phyloP scores from a whole-genome alignment of 2,329 filamentous ascomycete genomes.

The Dactylonectria estremocensis region DNA sequence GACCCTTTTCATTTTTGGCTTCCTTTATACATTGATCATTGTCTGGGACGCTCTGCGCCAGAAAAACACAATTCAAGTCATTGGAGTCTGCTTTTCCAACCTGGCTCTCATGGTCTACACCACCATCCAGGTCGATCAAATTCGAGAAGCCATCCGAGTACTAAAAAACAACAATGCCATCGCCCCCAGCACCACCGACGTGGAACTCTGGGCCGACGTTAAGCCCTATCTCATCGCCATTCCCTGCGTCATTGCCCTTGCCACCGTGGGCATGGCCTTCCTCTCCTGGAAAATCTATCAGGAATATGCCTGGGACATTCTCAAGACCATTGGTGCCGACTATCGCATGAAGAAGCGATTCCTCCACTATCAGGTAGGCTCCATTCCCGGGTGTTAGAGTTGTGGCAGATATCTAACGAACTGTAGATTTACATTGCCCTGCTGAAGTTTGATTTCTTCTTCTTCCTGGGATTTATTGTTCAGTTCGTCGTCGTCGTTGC shows the following conservation, averaged over 20 bases:
- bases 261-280: conserved; percentile 80
- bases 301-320: conserved; percentile 99
- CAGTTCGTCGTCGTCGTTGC: conserved; percentile 96
- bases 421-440: conserved; percentile 94
- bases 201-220: conserved; percentile 77
- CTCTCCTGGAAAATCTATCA: conserved; percentile 97
- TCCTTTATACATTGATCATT: conserved; percentile 90
- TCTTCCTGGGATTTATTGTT: conserved; percentile 98
- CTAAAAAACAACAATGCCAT: conserved; percentile 66
- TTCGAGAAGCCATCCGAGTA: conserved; percentile 77
- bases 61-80: conserved; percentile 99
- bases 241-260: conserved; percentile 85
- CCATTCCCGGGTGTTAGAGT: background rate
- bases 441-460: conserved; percentile 99
- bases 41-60: conserved; percentile 94
- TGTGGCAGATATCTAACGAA: conserved; percentile 6
- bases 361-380: conserved; percentile 89
- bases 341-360: conserved; percentile 97
- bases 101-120: conserved; percentile 93
- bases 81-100: conserved; percentile 95
- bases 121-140: conserved; percentile 93
- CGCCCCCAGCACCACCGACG: conserved; percentile 46
- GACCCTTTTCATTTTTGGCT: conserved; percentile 97
- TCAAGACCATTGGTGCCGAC: conserved; percentile 99
- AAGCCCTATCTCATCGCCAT: conserved; percentile 87